Percentiles rank a stretch among this genome's conserved stretches.
Evolutionary conservation across 2,329 filamentous ascomycete species (phyloP).

Genomic region (Ophiostoma sp.): DNA sequence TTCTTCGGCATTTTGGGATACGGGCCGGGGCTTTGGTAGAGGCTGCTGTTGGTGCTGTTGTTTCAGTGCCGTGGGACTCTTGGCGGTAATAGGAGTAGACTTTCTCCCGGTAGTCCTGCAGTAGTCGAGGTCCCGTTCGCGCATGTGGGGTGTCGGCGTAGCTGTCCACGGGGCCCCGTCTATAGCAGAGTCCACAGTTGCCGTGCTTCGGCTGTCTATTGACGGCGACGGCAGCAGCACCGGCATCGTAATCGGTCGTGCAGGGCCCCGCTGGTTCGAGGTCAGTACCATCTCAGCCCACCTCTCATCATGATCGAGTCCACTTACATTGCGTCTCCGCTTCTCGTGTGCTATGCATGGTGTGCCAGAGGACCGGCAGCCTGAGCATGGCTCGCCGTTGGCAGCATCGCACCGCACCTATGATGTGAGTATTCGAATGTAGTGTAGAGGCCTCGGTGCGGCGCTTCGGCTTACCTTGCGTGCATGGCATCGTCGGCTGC

Average conservation of each 20-base stretch:
- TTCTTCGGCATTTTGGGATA: conserved; percentile 16
- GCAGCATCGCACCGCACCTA: conserved; percentile 21
- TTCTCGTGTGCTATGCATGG: conserved; percentile 24
- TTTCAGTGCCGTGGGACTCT: not conserved
- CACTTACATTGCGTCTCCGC: conserved; percentile 23
- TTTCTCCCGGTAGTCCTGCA: not conserved
- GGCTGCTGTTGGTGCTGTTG: not conserved
- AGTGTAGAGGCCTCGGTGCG: not conserved
- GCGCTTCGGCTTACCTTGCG: conserved; percentile 17
- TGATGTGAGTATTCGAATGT: not conserved
- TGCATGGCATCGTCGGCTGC: conserved; percentile 23
- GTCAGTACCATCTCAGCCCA: not conserved
- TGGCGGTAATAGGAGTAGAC: not conserved
- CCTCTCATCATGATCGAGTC: not conserved
- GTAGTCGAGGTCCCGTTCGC: not conserved
- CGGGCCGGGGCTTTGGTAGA: not conserved
- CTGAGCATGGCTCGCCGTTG: conserved; percentile 18
- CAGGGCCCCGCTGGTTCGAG: conserved; percentile 18
- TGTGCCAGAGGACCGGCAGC: conserved; percentile 20
- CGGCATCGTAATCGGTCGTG: conserved; percentile 17
- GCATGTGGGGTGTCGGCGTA: not conserved
- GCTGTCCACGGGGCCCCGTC: not conserved
- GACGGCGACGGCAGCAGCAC: conserved; percentile 19
- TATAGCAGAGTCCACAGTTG: not conserved
- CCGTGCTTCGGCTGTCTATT: conserved; percentile 4